Conservation (phyloP, 164 flowering plant species). For the Akebia trifoliata region DNA sequence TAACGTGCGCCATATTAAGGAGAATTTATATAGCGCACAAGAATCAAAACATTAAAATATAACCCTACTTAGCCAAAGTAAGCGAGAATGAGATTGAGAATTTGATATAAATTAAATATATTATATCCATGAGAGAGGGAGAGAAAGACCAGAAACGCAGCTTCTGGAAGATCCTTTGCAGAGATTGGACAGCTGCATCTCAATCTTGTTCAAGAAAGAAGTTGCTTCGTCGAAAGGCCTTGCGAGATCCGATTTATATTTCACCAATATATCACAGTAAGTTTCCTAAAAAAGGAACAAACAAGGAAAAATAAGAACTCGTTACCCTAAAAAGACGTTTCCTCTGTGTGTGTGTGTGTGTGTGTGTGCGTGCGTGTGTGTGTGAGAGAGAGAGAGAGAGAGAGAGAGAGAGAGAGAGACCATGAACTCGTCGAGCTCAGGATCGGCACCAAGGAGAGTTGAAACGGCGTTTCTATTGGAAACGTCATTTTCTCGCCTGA, state of each 20-base stretch:
- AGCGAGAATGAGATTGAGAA: conserved; percentile 12
- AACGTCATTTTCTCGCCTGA: conserved; percentile 34
- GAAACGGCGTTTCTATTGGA: conserved; percentile 19
- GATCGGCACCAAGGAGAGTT: conserved; percentile 50
- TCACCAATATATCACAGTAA: conserved; percentile 51
- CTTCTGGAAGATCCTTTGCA: conserved; percentile 39
- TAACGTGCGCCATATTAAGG: too few relatives aligned
- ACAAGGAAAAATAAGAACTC: neutral
- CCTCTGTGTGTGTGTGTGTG: too few relatives aligned
- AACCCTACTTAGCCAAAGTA: too few relatives aligned
- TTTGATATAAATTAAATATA: too few relatives aligned
- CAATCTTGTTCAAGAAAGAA: conserved; percentile 53
- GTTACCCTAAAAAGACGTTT: neutral
- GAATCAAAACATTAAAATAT: too few relatives aligned
- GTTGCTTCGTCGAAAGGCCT: conserved; percentile 77
- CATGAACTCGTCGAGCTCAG: conserved; percentile 90
- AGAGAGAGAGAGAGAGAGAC: conserved; percentile 28
- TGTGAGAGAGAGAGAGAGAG: neutral
- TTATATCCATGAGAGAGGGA: too few relatives aligned
- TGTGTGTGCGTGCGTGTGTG: too few relatives aligned
- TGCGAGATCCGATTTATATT: conserved; percentile 65
- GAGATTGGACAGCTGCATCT: conserved; percentile 56
- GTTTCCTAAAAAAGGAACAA: conserved; percentile 45
- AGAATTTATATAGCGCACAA: too few relatives aligned
- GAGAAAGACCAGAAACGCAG: conserved; percentile 35